Base-by-base conservation (phyloP, 2,329 filamentous ascomycete species). In the Colletotrichum falcatum region DNA sequence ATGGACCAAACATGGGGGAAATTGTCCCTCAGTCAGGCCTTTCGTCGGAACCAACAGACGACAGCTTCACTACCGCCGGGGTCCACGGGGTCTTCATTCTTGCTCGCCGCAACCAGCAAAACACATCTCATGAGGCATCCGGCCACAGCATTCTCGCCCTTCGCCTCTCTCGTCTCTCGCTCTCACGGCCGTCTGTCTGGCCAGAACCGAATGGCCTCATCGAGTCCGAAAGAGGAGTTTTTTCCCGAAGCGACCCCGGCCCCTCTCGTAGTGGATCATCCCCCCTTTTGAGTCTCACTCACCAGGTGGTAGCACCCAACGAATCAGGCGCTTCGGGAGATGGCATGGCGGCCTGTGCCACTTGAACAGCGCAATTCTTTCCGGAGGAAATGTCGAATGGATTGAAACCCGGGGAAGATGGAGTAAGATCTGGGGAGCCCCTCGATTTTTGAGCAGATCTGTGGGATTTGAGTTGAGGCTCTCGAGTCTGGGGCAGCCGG, bases 261-360 rank as follows among this genome's bases (percentile, higher is more conserved):
- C 58, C 42, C 28, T 28, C 33, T 48, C 23, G 49, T 23, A 28
- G 69, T 69, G 69, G 69, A 71, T 71, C 65, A 46, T 8, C 12
- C 60, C 44, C 44, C 44, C 44, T 46, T 23, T 46, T 51, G 39
- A 64, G 48, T 71, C 35, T 56, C 54, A 73, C 72, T 73, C 70
- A 73, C 72, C 72, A 73, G 33, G 72, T 72, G 60, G 72, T 73
- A 37, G 72, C 72, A 42, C 72, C 70, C 62, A 73, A 49, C 65
- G 72, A 72, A 73, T 73, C 72, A 70, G 70, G 60, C 62, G 65
- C 66, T 66, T 73, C 72, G 63, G 72, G 59, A 62, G 72, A 66
- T 33, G 72, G 62, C 66, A 73, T 72, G 70, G 58, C 66, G 60
- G 44, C 56, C 58, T 49, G 49, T 54, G 39, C 58, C 55, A 63